Percentiles rank a stretch among this genome's conserved stretches.
Evolutionary conservation across 2,329 filamentous ascomycete species (phyloP).

Genomic region (Plenodomus tracheiphilus): DNA sequence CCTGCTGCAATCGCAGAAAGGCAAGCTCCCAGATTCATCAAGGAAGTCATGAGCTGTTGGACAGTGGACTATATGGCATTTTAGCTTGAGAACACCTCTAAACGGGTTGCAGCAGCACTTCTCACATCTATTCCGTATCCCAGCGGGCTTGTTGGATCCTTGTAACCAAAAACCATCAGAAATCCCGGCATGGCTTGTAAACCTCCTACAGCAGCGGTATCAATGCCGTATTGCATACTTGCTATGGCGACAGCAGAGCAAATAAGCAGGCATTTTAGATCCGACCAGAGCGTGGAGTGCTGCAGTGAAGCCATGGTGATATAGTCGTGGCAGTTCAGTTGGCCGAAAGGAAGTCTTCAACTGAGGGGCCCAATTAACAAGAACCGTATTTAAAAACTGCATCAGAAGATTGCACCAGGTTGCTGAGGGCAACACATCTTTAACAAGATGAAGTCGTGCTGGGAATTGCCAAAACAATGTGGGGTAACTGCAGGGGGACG

Average conservation of each 20-base stretch:
- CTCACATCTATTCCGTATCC: constrained; percentile 51
- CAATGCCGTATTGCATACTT: constrained; percentile 59
- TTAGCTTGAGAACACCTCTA: not conserved
- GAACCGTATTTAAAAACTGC: too few relatives aligned
- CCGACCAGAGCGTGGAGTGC: constrained; percentile 24
- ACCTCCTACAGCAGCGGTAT: constrained; percentile 52
- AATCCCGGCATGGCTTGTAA: constrained; percentile 51
- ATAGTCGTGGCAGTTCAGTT: too few relatives aligned
- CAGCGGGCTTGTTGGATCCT: constrained; percentile 40
- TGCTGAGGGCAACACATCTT: too few relatives aligned
- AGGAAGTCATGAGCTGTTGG: constrained; percentile 58
- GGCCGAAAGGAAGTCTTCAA: too few relatives aligned
- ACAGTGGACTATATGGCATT: constrained; percentile 47
- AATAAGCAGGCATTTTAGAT: constrained; percentile 53
- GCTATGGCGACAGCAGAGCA: constrained; percentile 53
- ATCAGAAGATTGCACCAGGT: too few relatives aligned
- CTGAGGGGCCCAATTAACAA: too few relatives aligned
- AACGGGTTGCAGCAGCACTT: not conserved
- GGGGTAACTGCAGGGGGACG: too few relatives aligned
- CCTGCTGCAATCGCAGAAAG: constrained; percentile 54
- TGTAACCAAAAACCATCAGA: constrained; percentile 55
- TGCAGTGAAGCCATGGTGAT: constrained; percentile 6
- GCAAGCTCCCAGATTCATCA: constrained; percentile 57
- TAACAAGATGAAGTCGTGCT: too few relatives aligned
- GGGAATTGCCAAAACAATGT: not conserved